Percentiles rank a stretch among this genome's conserved stretches.
phyloP scores from a whole-genome alignment of 441 rosid genomes.

The Capsella rubella region DNA sequence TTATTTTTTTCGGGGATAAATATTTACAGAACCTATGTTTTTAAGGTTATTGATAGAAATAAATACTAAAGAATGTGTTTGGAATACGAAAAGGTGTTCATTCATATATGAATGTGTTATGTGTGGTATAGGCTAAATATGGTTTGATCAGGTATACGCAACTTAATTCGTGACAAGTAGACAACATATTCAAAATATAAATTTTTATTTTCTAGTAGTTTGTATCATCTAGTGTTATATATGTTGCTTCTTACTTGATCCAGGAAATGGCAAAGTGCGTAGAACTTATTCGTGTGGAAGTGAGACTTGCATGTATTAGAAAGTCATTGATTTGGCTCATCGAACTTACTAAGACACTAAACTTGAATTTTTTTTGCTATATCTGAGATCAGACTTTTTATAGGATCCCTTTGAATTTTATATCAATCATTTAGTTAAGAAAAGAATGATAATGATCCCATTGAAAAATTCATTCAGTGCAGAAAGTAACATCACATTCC shows the following conservation, averaged over 20 bases:
- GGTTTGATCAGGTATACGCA: too few species aligned
- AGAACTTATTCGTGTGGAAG: neutral
- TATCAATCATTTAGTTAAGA: conserved; percentile 14
- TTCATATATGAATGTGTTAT: neutral
- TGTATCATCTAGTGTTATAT: neutral
- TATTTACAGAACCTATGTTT: too few species aligned
- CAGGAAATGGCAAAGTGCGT: neutral
- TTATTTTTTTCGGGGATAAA: neutral
- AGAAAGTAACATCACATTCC: conserved; percentile 25
- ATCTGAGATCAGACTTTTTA: neutral
- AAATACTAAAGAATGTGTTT: neutral
- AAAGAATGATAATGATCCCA: conserved; percentile 13
- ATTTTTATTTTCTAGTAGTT: neutral
- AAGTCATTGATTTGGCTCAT: neutral
- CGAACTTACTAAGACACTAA: neutral
- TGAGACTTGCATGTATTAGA: neutral
- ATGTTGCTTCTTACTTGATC: neutral
- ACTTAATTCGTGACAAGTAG: neutral
- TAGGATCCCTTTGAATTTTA: conserved; percentile 20
- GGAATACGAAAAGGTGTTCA: neutral
- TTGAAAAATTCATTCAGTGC: neutral
- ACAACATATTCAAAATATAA: neutral
- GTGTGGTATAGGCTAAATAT: too few species aligned
- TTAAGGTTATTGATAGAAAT: neutral
- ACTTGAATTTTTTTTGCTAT: neutral